phyloP scores from a whole-genome alignment of 2,329 filamentous ascomycete genomes.

The Stagonosporopsis chrysanthemi region DNA sequence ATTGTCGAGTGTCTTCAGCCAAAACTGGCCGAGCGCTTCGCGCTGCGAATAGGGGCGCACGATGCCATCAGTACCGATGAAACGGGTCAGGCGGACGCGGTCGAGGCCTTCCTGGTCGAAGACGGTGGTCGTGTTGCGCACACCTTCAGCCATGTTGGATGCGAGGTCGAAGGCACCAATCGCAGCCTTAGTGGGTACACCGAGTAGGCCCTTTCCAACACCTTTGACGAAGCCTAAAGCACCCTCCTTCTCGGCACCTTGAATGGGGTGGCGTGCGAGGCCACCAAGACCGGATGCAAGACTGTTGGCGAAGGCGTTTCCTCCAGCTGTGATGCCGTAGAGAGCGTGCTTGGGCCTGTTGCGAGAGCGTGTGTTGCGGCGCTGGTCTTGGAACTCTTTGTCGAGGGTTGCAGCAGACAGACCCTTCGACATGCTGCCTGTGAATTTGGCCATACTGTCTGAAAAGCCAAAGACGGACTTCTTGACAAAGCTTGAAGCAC shows the following conservation, averaged over 20 bases:
- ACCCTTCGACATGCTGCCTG: conserved; percentile 95
- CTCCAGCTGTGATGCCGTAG: conserved; percentile 93
- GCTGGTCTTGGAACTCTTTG: conserved; percentile 97
- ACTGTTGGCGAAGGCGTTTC: conserved; percentile 92
- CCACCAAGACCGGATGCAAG: conserved; percentile 93
- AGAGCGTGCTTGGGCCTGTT: conserved; percentile 97
- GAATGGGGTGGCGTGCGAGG: conserved; percentile 88
- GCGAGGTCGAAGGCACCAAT: conserved; percentile 97
- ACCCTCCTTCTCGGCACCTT: conserved; percentile 95
- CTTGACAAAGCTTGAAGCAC: conserved; percentile 96
- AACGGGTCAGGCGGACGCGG: conserved; percentile 89
- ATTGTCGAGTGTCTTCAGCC: conserved; percentile 98
- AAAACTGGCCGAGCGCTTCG: conserved; percentile 95
- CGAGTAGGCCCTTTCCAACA: conserved; percentile 91
- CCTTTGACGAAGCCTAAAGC: conserved; percentile 96
- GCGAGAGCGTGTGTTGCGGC: conserved; percentile 88
- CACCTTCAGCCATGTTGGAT: conserved; percentile 95
- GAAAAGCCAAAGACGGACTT: conserved; percentile 98
- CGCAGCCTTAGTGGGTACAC: conserved; percentile 94
- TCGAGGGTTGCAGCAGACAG: conserved; percentile 94
- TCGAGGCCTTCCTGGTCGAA: conserved; percentile 96
- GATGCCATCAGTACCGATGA: conserved; percentile 90
- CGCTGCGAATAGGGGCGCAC: conserved; percentile 93
- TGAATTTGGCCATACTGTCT: conserved; percentile 97
- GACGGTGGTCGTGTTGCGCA: conserved; percentile 97